A percentile compares a stretch with the other conserved stretches of the same genome.
phyloP scores from a whole-genome alignment of 495 filamentous ascomycete genomes.

The Penicillium flavigenum region DNA sequence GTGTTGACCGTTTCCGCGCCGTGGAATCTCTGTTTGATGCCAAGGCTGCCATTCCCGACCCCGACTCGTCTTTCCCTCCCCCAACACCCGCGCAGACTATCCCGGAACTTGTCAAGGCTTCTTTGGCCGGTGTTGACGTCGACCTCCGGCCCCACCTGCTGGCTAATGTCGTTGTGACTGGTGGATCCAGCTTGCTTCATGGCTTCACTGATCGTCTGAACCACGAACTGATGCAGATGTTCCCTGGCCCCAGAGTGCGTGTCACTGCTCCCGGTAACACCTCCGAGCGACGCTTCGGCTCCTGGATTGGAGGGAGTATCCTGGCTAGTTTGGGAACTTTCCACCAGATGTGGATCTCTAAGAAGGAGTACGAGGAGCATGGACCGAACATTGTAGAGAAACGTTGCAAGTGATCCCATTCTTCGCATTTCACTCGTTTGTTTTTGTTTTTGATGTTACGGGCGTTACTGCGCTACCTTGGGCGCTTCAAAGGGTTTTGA shows the following conservation, averaged over 20 bases:
- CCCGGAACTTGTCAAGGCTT: constrained; percentile 72
- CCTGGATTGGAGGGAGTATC: constrained; percentile 97
- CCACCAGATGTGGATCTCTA: constrained; percentile 97
- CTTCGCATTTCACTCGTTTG: neutral
- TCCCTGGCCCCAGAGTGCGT: constrained; percentile 77
- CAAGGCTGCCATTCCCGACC: constrained; percentile 52
- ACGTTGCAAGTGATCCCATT: constrained; percentile 50
- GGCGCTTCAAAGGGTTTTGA: constrained; percentile 11
- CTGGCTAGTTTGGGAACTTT: constrained; percentile 96
- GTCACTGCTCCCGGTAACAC: constrained; percentile 82
- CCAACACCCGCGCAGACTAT: constrained; percentile 71
- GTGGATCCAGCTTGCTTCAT: constrained; percentile 77
- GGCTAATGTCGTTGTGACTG: constrained; percentile 89
- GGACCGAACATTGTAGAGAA: constrained; percentile 61
- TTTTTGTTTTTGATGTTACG: constrained; percentile 9
- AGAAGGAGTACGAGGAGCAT: constrained; percentile 62
- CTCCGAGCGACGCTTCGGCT: constrained; percentile 82
- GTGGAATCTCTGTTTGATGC: constrained; percentile 88
- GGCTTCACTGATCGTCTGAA: constrained; percentile 89
- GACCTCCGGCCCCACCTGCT: constrained; percentile 82
- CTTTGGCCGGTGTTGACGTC: constrained; percentile 76
- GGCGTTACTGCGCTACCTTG: constrained; percentile 15
- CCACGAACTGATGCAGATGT: constrained; percentile 73
- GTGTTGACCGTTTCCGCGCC: constrained; percentile 77
- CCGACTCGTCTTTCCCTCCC: constrained; percentile 45